Percentiles rank a stretch among this genome's conserved stretches.
Conservation (phyloP, 441 rosid genomes). For the Bruguiera hainesii region DNA sequence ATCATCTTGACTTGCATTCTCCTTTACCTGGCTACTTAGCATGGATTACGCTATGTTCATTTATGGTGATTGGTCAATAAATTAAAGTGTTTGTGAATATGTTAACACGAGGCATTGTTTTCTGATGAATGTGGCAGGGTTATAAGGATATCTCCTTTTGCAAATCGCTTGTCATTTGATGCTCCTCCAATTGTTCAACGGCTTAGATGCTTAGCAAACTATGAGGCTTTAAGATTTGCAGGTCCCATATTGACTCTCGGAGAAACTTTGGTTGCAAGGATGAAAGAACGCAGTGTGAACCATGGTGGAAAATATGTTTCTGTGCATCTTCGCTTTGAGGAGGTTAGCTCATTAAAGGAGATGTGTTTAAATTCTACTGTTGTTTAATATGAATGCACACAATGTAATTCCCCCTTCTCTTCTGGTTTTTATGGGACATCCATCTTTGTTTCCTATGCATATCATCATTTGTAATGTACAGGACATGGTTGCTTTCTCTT, state of each 20-base stretch:
- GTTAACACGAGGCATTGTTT: conserved; percentile 18
- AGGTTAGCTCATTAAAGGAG: conserved; percentile 47
- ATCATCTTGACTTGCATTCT: not conserved
- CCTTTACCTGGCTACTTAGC: not conserved
- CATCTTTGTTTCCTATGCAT: conserved; percentile 1
- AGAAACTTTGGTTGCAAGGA: conserved; percentile 76
- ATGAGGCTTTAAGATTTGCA: conserved; percentile 83
- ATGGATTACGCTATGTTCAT: not conserved
- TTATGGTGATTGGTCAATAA: conserved; percentile 2
- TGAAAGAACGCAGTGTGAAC: conserved; percentile 82
- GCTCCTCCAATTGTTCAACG: conserved; percentile 91
- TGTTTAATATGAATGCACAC: conserved; percentile 4
- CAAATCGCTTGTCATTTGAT: conserved; percentile 96
- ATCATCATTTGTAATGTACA: conserved; percentile 27
- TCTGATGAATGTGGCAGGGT: conserved; percentile 54
- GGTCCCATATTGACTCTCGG: conserved; percentile 74
- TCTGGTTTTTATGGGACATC: not conserved
- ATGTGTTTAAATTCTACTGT: conserved; percentile 5
- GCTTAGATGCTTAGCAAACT: conserved; percentile 95
- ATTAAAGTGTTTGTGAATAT: not conserved
- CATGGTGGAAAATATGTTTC: conserved; percentile 86
- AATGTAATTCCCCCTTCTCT: not conserved
- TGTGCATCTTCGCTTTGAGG: conserved; percentile 98
- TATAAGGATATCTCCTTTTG: conserved; percentile 98
- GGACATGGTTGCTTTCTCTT: conserved; percentile 99